phyloP scores from a whole-genome alignment of 352 stramenopile genomes.

The Phytophthora sojae region DNA sequence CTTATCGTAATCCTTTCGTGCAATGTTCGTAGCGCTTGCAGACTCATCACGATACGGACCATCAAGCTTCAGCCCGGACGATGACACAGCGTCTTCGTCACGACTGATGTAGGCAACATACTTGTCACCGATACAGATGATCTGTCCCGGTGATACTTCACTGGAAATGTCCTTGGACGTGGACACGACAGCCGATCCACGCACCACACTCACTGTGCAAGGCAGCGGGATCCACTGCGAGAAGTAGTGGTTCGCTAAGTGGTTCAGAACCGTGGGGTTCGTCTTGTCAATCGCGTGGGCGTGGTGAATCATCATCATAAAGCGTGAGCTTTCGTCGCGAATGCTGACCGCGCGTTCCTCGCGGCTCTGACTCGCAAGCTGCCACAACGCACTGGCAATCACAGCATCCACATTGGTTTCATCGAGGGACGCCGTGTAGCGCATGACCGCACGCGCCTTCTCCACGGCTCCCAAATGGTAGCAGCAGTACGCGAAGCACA shows the following conservation, averaged over 20 bases:
- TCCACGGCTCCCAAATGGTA: slow-evolving; percentile 94
- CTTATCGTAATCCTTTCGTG: slow-evolving; percentile 92
- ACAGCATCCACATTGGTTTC: slow-evolving; percentile 95
- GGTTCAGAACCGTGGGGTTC: slow-evolving; percentile 94
- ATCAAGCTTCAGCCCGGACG: slow-evolving; percentile 75
- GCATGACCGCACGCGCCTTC: slow-evolving; percentile 87
- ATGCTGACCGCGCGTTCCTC: slow-evolving; percentile 82
- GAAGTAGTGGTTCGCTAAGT: slow-evolving; percentile 99
- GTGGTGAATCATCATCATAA: slow-evolving; percentile 93
- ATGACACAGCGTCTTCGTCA: slow-evolving; percentile 64
- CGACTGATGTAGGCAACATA: slow-evolving; percentile 92
- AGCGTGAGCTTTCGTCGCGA: slow-evolving; percentile 88
- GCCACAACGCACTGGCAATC: slow-evolving; percentile 94
- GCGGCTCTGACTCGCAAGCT: slow-evolving; percentile 82
- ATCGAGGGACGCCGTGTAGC: slow-evolving; percentile 83
- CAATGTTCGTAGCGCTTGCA: slow-evolving; percentile 60
- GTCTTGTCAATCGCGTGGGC: slow-evolving; percentile 91
- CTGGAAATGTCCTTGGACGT: slow-evolving; percentile 90
- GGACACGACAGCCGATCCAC: slow-evolving; percentile 85
- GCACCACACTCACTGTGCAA: slow-evolving; percentile 86
- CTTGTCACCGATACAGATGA: slow-evolving; percentile 93
- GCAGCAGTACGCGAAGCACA: slow-evolving; percentile 97
- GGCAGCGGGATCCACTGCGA: slow-evolving; percentile 95
- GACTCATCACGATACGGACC: slow-evolving; percentile 86
- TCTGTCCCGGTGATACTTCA: slow-evolving; percentile 92